Conservation (phyloP, 192 early-diverging fungal species). For the Allomyces arbusculus region DNA sequence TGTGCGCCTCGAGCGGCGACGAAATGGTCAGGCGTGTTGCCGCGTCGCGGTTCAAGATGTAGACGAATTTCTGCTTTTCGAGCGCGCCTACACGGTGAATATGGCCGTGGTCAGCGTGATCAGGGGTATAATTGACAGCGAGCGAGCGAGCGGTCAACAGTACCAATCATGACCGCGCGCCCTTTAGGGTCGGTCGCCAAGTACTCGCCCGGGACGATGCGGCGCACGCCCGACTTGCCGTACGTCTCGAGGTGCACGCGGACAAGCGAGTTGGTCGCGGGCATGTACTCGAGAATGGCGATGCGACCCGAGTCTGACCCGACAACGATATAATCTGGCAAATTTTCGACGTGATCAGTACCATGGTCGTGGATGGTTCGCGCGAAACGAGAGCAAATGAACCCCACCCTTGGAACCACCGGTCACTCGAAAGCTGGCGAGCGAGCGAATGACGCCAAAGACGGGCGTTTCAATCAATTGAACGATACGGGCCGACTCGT, state of each 20-base stretch:
- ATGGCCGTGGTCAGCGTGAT: conserved; percentile 3
- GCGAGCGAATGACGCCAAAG: conserved; percentile 69
- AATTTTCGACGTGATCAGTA: not conserved
- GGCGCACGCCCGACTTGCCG: conserved; percentile 74
- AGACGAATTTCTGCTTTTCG: conserved; percentile 90
- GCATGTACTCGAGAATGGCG: conserved; percentile 74
- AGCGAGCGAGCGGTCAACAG: not conserved
- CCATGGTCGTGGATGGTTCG: not conserved
- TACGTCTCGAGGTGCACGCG: conserved; percentile 80
- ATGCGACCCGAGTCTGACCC: conserved; percentile 79
- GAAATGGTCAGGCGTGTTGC: conserved; percentile 64
- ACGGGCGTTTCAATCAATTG: conserved; percentile 32
- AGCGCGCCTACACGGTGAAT: conserved; percentile 36
- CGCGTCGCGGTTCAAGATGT: conserved; percentile 85
- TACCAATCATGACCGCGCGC: conserved; percentile 77
- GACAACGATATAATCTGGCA: conserved; percentile 70
- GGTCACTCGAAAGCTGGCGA: conserved; percentile 68
- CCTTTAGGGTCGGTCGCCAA: conserved; percentile 90
- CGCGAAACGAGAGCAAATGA: not conserved
- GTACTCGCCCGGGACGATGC: conserved; percentile 87
- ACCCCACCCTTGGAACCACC: conserved; percentile 63
- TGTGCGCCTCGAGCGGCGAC: conserved; percentile 89
- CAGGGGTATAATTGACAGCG: not conserved
- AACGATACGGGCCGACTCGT: conserved; percentile 52
- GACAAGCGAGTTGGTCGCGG: conserved; percentile 44